phyloP scores from a whole-genome alignment of 2,329 filamentous ascomycete species.

The Calonectria hongkongensis region DNA sequence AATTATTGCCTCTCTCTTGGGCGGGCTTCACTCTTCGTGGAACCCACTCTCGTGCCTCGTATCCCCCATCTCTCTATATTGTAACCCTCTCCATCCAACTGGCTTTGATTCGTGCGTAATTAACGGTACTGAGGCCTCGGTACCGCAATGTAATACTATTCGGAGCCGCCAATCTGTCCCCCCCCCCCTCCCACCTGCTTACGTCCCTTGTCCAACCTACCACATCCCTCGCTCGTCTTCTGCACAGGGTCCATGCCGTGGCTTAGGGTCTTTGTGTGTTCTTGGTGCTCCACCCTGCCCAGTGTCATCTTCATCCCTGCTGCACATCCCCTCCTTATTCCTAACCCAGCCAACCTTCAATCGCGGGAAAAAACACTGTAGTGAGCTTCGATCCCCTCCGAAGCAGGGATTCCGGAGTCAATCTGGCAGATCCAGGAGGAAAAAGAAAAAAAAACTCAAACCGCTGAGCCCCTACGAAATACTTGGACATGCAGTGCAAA shows the following conservation, averaged over 20 bases:
- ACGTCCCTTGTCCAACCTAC: neutral
- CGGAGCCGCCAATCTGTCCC: neutral
- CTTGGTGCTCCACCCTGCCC: conserved; percentile 1
- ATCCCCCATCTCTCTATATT: neutral
- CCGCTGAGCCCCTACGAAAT: neutral
- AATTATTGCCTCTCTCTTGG: neutral
- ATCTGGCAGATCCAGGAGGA: conserved; percentile 25
- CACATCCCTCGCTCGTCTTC: conserved; percentile 11
- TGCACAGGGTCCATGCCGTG: conserved; percentile 2
- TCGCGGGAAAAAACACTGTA: neutral
- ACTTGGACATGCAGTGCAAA: neutral
- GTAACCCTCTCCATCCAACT: conserved; percentile 10
- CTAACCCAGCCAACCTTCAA: conserved; percentile 6
- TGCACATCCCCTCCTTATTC: conserved; percentile 25
- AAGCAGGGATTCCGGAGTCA: conserved; percentile 12
- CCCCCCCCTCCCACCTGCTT: neutral
- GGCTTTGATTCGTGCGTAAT: conserved; percentile 21
- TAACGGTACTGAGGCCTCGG: neutral
- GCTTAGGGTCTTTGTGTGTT: conserved; percentile 2
- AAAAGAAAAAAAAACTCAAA: neutral
- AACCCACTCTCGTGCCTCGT: conserved; percentile 11
- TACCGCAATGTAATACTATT: neutral
- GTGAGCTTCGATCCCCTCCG: conserved; percentile 1
- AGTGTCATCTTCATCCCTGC: conserved; percentile 2
- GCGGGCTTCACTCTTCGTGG: neutral